Evolutionary conservation across 306 rosid genomes (phyloP).

Genomic region (Dryas alaskensis): DNA sequence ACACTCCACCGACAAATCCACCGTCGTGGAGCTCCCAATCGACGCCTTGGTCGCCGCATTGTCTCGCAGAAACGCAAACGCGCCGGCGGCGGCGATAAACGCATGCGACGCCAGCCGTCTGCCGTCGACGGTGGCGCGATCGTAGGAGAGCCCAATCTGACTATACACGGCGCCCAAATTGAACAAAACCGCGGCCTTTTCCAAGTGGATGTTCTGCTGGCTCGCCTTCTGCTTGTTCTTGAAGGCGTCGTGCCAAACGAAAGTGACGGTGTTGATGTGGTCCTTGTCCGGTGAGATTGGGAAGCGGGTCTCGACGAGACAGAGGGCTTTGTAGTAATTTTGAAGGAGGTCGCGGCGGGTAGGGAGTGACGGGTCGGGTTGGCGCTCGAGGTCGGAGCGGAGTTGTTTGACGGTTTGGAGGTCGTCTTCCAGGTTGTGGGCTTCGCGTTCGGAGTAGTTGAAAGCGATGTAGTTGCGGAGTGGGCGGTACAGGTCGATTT

Average conservation of each 20-base stretch:
- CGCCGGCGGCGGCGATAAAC: conserved; percentile 80
- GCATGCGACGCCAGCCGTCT: conserved; percentile 78
- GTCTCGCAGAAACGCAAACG: conserved; percentile 69
- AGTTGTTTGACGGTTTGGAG: conserved; percentile 82
- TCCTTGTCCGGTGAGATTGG: conserved; percentile 86
- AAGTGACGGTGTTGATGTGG: conserved; percentile 71
- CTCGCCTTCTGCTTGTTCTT: conserved; percentile 79
- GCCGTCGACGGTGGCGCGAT: conserved; percentile 79
- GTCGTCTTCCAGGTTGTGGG: conserved; percentile 90
- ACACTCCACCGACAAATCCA: conserved; percentile 79
- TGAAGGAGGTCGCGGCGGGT: conserved; percentile 86
- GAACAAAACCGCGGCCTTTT: conserved; percentile 82
- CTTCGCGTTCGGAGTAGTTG: conserved; percentile 97
- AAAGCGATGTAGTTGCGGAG: conserved; percentile 82
- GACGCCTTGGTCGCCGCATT: conserved; percentile 79
- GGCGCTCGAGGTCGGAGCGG: conserved; percentile 83
- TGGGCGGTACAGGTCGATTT: conserved; percentile 72
- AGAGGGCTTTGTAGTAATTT: conserved; percentile 71
- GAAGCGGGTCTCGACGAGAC: conserved; percentile 90
- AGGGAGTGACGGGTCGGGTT: conserved; percentile 76
- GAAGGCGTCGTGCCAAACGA: conserved; percentile 90
- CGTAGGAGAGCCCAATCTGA: conserved; percentile 81
- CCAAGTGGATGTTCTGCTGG: conserved; percentile 93
- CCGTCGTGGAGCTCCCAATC: conserved; percentile 70
- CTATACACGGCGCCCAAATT: conserved; percentile 87